These are phyloP conservation scores for Pichia phayaonensis DNA, from an alignment of 805 yeast genomes.

Conservation along the genomic window DNA sequence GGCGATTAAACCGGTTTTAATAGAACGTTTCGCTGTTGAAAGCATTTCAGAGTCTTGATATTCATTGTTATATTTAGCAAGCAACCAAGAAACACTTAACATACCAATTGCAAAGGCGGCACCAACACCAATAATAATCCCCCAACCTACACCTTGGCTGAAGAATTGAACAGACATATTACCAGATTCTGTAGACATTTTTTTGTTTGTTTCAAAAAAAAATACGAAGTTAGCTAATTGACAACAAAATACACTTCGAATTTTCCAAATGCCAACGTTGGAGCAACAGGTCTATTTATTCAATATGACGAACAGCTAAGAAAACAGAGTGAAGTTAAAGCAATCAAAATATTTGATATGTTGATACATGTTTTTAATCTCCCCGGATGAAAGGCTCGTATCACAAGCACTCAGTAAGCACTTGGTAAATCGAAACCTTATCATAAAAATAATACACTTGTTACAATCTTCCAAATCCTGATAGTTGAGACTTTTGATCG, in stretches of 20 bases:
- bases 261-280: neutral
- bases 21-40: slow-evolving; percentile 31
- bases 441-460: neutral
- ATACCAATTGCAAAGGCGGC: slow-evolving; percentile 35
- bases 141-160: slow-evolving; percentile 30
- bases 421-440: neutral
- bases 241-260: too few species aligned
- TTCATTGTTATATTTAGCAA: slow-evolving; percentile 32
- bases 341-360: too few species aligned
- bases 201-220: neutral
- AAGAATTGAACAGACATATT: slow-evolving; percentile 7
- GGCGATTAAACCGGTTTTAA: slow-evolving; percentile 30
- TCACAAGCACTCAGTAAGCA: too few species aligned
- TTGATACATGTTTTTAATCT: too few species aligned
- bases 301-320: too few species aligned
- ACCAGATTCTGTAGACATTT: neutral
- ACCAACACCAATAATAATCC: slow-evolving; percentile 39
- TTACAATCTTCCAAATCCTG: neutral
- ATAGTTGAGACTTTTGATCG: neutral
- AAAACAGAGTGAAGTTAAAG: too few species aligned
- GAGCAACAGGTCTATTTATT: neutral
- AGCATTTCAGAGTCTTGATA: slow-evolving; percentile 37
- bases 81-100: slow-evolving; percentile 28
- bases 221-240: too few species aligned
- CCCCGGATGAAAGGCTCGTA: too few species aligned